Evolutionary conservation across 495 filamentous ascomycete genomes (phyloP), one percentile per base, ranked within the genome.

Genomic region (Penicillium salamii): DNA sequence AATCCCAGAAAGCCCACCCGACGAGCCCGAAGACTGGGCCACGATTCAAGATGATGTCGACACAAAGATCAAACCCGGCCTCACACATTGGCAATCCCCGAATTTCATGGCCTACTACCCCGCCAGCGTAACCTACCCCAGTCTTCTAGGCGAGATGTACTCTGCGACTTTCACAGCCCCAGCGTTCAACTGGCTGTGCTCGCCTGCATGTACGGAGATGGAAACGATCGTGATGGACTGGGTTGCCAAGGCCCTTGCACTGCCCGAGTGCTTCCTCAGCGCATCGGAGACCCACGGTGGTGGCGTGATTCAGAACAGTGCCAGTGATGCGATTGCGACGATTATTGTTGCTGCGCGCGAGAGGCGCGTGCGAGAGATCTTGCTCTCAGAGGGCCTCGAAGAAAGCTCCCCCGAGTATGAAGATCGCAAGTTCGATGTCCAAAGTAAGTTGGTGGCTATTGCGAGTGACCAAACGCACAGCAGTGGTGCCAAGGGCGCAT

Each of bases 21-120:
- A 80, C 18, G 75, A 88, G 17, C 83, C 85, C 31, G 90, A 97
- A 67, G 50, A 74, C 57, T 97, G 91, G 91, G 63, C 70, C 33
- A 73, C 80, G 40, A 97, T 97, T 58, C 89, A 95, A 58, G 71
- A 78, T 21, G 92, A 97, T 67, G 84, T 97, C 39, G 88, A 91
- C 57, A 65, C 79, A 12, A 90, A 93, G 59, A 96, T 97, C 66
- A 84, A 96, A 66, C 93, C 93, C 0, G 93, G 93, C 3, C 71
- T 98, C 45, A 98, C 93, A 0, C 93, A 97, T 69, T 98, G 93
- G 88, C 89, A 96, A 66, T 88, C 85, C 3, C 93, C 93, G 2
- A 92, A 93, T 65, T 98, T 96, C 78, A 88, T 96, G 80, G 93
- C 93, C 29, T 98, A 91, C 80, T 98, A 88, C 69, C 90, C 93